These are phyloP conservation scores for Ilyonectria robusta DNA, from an alignment of 2,329 filamentous ascomycete species.

Conservation along the genomic window DNA sequence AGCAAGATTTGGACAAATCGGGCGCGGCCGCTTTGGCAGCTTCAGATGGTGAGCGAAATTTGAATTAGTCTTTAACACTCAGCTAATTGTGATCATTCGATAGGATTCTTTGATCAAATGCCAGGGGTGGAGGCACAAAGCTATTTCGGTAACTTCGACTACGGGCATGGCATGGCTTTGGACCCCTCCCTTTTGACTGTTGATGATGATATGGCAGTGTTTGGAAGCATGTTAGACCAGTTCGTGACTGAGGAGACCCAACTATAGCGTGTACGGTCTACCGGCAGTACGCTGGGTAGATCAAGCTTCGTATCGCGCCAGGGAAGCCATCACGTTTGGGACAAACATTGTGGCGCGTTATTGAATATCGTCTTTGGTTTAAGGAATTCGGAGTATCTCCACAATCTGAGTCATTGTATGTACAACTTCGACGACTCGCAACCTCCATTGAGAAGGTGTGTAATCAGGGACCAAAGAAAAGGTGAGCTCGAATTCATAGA, in stretches of 20 bases:
- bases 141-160: constrained; percentile 25
- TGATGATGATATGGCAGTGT: constrained; percentile 15
- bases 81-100: background rate
- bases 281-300: no score
- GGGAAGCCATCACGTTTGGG: no score
- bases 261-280: no score
- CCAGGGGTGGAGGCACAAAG: background rate
- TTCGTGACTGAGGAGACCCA: constrained; percentile 9
- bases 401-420: no score
- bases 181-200: constrained; percentile 29
- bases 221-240: constrained; percentile 26
- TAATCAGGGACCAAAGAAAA: no score
- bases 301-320: no score
- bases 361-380: no score
- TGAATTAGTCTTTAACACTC: background rate
- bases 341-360: no score
- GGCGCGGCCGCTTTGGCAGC: background rate
- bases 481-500: no score
- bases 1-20: background rate
- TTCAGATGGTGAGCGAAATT: constrained; percentile 3
- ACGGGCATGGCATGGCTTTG: constrained; percentile 30
- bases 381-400: no score
- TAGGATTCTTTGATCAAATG: constrained; percentile 3
- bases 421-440: no score
- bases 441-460: no score